These are phyloP conservation scores for Fusarium siculi DNA, from an alignment of 2,329 filamentous ascomycete genomes.

Conservation along the genomic window DNA sequence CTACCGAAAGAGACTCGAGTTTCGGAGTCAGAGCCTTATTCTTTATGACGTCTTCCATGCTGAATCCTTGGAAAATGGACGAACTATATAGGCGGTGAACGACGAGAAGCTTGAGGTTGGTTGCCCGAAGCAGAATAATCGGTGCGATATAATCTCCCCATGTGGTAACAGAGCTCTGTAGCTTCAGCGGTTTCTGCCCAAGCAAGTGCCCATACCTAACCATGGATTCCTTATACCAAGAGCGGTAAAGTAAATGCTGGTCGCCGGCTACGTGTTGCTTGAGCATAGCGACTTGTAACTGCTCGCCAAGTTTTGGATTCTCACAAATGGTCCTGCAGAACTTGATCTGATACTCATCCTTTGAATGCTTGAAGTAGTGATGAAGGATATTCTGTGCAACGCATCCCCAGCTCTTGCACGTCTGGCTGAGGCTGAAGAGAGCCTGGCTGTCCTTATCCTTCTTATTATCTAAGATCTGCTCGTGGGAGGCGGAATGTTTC, in stretches of 20 bases:
- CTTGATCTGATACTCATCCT: not conserved
- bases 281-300: not conserved
- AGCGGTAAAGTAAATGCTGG: too few relatives aligned
- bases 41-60: not conserved
- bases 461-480: not conserved
- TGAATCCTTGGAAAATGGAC: not conserved
- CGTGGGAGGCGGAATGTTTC: not conserved
- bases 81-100: not conserved
- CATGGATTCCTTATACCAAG: not conserved
- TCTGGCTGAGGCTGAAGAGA: not conserved
- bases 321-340: conserved; percentile 7
- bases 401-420: not conserved
- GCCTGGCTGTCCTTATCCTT: not conserved
- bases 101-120: not conserved
- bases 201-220: not conserved
- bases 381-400: conserved; percentile 13
- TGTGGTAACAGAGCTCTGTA: not conserved
- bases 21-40: not conserved
- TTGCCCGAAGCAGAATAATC: not conserved
- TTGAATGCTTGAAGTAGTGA: conserved; percentile 11
- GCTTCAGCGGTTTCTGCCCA: not conserved
- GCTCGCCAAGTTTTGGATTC: not conserved
- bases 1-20: not conserved
- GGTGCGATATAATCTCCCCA: not conserved
- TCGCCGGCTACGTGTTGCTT: not conserved